Evolutionary conservation across 2,329 filamentous ascomycete species (phyloP), one percentile per base, ranked within the genome.

Genomic region (Stagonosporopsis rhizophila): DNA sequence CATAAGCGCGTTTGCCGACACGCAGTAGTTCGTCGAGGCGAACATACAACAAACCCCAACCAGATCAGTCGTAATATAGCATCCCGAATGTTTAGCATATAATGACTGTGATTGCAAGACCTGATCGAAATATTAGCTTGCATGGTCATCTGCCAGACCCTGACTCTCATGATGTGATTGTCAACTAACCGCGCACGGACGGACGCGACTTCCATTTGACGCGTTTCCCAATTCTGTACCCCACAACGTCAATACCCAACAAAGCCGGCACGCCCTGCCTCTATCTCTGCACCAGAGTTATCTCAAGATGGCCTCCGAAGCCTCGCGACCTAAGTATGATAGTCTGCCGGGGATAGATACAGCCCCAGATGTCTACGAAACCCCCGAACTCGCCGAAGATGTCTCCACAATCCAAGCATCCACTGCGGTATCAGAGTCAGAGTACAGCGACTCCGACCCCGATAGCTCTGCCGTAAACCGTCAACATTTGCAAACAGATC

Each of bases 291-390:
- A 6, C 25, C 19, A 12, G 14, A 6, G 3, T 15, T 14, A 14
- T 44, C 23, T 22, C 40, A 64, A 25, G 52, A 75, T 75, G 73
- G 54, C 70, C 17, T 44, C 48, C 7, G 73, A 74, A 66, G 64
- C 62, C 23, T 60, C 66, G 23, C 69, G 71, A 56, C 71, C 69
- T 3, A 75, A 75, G 49, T 75, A 73, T 45, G 71, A 74, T 54
- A 96, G 90, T 50, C 69, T 75, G n/a, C 73, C 73, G 9, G 73
- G 73, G 55, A 75, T 75, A 53, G 93, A 97, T 78, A 90, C 89
- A 51, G 92, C 93, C 25, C 93, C 93, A 64, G 95, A 98, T 72
- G 91, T 96, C 69, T 98, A 97, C 81, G 94, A 98, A 78, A 98
- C 95, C 15, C 93, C 94, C 64, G 93, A 96, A 52, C 81, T 97